These are phyloP conservation scores for Didymosphaeria variabile DNA, from an alignment of 2,329 filamentous ascomycete genomes.

Conservation along the genomic window DNA sequence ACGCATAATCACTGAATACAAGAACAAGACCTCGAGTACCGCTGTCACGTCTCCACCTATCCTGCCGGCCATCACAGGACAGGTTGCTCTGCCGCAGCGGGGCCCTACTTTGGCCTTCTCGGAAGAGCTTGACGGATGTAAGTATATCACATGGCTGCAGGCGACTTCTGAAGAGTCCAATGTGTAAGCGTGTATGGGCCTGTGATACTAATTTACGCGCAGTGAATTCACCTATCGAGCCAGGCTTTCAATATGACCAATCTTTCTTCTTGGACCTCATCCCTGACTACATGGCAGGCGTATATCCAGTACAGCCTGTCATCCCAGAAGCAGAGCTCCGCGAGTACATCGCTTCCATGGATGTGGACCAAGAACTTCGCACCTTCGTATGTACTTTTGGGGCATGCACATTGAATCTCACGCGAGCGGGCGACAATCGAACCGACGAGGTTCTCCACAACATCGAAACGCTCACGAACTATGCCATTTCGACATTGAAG, in stretches of 20 bases:
- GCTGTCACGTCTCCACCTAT: constrained; percentile 35
- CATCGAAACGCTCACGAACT: constrained; percentile 45
- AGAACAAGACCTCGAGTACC: constrained; percentile 37
- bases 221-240: constrained; percentile 12
- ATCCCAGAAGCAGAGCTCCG: constrained; percentile 54
- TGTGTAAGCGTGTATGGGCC: neutral
- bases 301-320: constrained; percentile 60
- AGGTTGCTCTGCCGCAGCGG: constrained; percentile 20
- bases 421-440: constrained; percentile 43
- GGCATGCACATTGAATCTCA: constrained; percentile 57
- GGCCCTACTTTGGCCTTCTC: constrained; percentile 25
- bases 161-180: neutral
- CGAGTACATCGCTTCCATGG: constrained; percentile 49
- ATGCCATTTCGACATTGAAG: constrained; percentile 49
- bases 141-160: constrained; percentile 10
- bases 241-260: constrained; percentile 11
- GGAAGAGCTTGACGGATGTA: constrained; percentile 27
- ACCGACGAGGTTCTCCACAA: constrained; percentile 43
- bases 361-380: constrained; percentile 48
- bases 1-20: constrained; percentile 54
- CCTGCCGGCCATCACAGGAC: constrained; percentile 31
- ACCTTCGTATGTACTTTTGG: constrained; percentile 58
- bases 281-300: constrained; percentile 54
- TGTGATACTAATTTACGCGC: constrained; percentile 1
- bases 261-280: constrained; percentile 55